These are phyloP conservation scores for Penicillium steckii DNA, from an alignment of 495 filamentous ascomycete species.

Conservation along the genomic window DNA sequence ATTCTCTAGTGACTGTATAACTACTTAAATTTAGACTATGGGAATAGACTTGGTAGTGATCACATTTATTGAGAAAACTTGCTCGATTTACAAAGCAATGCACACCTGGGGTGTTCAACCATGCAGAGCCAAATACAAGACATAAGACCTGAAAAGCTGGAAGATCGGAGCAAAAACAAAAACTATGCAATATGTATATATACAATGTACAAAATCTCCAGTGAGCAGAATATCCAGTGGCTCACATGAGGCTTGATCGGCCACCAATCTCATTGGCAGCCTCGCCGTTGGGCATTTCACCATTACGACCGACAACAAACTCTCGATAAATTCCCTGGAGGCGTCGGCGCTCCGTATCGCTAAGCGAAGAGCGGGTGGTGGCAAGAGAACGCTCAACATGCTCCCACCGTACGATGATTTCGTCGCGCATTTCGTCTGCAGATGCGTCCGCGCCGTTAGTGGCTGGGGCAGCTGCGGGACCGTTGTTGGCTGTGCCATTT, in stretches of 20 bases:
- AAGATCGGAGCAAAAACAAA: not conserved
- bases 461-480: slow-evolving; percentile 13
- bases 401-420: slow-evolving; percentile 83
- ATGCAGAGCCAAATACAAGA: slow-evolving; percentile 2
- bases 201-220: slow-evolving; percentile 16
- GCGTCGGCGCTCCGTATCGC: slow-evolving; percentile 66
- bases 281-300: slow-evolving; percentile 91
- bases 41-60: too few relatives aligned
- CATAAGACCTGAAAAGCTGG: too few relatives aligned
- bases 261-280: slow-evolving; percentile 89
- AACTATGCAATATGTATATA: slow-evolving; percentile 18
- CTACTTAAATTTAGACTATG: too few relatives aligned
- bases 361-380: slow-evolving; percentile 82
- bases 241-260: slow-evolving; percentile 87
- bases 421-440: slow-evolving; percentile 48
- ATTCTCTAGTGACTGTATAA: too few relatives aligned
- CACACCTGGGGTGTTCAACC: not conserved
- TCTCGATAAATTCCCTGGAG: slow-evolving; percentile 82
- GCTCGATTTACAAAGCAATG: not conserved
- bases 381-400: slow-evolving; percentile 76
- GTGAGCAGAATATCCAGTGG: not conserved
- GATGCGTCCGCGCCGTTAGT: slow-evolving; percentile 27
- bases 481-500: slow-evolving; percentile 35
- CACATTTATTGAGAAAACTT: too few relatives aligned
- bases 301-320: slow-evolving; percentile 87